Conservation (phyloP, 345 rosid species). For the Hibiscus tridactylites region DNA sequence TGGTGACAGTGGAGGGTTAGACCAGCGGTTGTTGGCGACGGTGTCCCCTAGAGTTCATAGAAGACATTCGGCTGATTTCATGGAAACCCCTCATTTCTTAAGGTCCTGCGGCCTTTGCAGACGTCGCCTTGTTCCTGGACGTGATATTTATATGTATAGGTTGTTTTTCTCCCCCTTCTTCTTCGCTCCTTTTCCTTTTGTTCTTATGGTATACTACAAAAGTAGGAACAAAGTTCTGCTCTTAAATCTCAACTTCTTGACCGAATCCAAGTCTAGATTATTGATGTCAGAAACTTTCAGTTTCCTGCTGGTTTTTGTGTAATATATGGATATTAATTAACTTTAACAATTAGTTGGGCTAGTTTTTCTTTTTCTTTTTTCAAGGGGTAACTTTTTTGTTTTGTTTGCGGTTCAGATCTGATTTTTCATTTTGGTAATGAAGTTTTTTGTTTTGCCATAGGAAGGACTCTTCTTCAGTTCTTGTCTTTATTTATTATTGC, state of each 20-base stretch:
- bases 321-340: too few species aligned
- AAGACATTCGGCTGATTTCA: conserved; percentile 51
- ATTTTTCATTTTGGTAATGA: background rate
- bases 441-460: background rate
- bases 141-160: conserved; percentile 94
- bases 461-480: background rate
- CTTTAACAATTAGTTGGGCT: too few species aligned
- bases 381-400: background rate
- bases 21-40: conserved; percentile 39
- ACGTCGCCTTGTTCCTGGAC: conserved; percentile 72
- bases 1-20: conserved; percentile 15
- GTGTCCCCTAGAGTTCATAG: conserved; percentile 40
- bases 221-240: too few species aligned
- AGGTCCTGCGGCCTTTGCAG: conserved; percentile 68
- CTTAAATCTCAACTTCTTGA: too few species aligned
- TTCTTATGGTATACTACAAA: too few species aligned
- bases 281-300: too few species aligned
- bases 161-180: conserved; percentile 1
- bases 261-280: too few species aligned
- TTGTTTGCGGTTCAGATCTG: too few species aligned
- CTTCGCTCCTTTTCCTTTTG: background rate
- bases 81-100: conserved; percentile 46
- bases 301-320: too few species aligned
- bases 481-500: background rate
- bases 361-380: background rate